Conservation (phyloP, 139 green algal genomes). For the Micromonas pusilla region DNA sequence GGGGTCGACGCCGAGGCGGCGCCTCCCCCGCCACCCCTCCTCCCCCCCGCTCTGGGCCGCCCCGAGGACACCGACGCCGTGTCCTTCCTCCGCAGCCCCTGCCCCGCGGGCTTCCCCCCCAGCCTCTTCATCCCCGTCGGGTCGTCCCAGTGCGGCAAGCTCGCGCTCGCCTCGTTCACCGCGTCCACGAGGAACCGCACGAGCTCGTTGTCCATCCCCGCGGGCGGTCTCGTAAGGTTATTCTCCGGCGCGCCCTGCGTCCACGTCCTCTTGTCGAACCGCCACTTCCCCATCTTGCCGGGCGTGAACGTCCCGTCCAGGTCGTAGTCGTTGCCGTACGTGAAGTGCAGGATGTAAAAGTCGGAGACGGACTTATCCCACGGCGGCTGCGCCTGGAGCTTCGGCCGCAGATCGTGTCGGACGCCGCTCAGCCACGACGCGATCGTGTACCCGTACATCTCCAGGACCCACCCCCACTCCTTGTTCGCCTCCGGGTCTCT, state of each 20-base stretch:
- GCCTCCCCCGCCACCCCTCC: too few relatives aligned
- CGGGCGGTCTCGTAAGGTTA: not conserved
- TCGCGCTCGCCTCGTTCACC: conserved; percentile 19
- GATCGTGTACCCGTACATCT: conserved; percentile 94
- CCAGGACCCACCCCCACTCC: conserved; percentile 76
- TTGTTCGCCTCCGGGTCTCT: conserved; percentile 68
- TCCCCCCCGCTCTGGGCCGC: too few relatives aligned
- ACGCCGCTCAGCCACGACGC: conserved; percentile 53
- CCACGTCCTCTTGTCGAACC: conserved; percentile 93
- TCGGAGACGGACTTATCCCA: conserved; percentile 61
- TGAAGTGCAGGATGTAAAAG: conserved; percentile 89
- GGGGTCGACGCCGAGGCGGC: too few relatives aligned
- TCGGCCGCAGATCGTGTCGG: conserved; percentile 37
- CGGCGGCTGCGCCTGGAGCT: conserved; percentile 76
- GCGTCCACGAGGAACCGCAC: not conserved
- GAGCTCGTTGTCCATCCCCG: not conserved
- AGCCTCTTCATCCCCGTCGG: not conserved
- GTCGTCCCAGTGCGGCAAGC: not conserved
- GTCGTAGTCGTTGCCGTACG: conserved; percentile 91
- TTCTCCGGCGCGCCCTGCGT: conserved; percentile 34
- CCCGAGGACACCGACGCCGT: too few relatives aligned
- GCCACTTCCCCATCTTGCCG: conserved; percentile 76
- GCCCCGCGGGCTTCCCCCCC: not conserved
- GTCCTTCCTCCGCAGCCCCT: too few relatives aligned
- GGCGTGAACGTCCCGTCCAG: conserved; percentile 31